Conservation (phyloP, 2,329 filamentous ascomycete genomes). For the Phymatotrichopsis omnivora region DNA sequence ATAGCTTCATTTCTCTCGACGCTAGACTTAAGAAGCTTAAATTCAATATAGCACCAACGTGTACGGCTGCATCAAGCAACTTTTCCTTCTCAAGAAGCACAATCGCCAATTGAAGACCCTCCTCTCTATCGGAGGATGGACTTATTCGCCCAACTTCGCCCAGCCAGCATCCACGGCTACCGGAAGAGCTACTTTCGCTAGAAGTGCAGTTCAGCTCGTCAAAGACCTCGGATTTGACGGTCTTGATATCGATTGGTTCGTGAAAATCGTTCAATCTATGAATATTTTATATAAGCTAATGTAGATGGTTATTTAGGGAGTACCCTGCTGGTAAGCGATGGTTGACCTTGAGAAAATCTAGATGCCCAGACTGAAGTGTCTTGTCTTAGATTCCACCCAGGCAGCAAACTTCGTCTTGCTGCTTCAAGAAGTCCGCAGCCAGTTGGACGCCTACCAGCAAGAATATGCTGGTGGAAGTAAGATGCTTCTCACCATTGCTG, state of each 20-base stretch:
- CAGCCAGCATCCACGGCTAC: constrained; percentile 50
- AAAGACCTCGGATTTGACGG: constrained; percentile 71
- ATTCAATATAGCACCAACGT: constrained; percentile 49
- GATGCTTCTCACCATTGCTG: constrained; percentile 47
- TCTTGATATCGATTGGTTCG: constrained; percentile 53
- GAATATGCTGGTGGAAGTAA: constrained; percentile 40
- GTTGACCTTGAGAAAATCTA: background rate
- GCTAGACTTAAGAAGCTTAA: constrained; percentile 1
- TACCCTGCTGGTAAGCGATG: constrained; percentile 16
- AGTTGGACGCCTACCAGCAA: constrained; percentile 48
- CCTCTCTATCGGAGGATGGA: constrained; percentile 76
- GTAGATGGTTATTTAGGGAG: constrained; percentile 10
- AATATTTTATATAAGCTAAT: background rate
- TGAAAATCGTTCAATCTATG: background rate
- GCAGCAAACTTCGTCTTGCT: constrained; percentile 51
- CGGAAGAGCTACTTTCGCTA: constrained; percentile 56
- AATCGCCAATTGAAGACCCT: constrained; percentile 68
- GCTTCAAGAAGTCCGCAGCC: constrained; percentile 45
- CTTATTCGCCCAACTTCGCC: constrained; percentile 60
- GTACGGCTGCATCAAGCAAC: constrained; percentile 68
- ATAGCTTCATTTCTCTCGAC: background rate
- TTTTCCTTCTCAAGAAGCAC: constrained; percentile 64
- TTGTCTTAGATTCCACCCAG: constrained; percentile 37
- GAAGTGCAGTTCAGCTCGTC: constrained; percentile 61
- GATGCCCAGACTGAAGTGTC: background rate